Evolutionary conservation across 140 eudicot genomes (phyloP), one percentile per base, ranked within the genome.

Genomic region (Oenanthe javanica): DNA sequence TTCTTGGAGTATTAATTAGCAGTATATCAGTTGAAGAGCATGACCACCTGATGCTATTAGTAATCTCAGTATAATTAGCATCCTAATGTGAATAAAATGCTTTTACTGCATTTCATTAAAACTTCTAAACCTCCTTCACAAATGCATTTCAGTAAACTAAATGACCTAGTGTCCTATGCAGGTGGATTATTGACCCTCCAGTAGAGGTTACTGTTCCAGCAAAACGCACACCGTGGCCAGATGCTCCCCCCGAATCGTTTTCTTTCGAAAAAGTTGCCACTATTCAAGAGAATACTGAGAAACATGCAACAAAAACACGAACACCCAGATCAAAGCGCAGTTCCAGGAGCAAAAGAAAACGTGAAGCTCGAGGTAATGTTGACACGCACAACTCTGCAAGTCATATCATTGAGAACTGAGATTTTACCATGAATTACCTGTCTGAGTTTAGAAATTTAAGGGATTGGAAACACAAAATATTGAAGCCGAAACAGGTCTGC

Each of bases 181-280:
- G 99, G 85, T 94, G 97, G 99, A 85, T 86, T 36, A 94, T 92
- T 57, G 91, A 94, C 85, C 91, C 99, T 79, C 99, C 99, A 77
- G 72, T 89, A 46, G 91, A 85, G 25, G 83, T 89, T 42, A 87
- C 88, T 0, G 87, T 89, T 69, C 89, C 91, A 42, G 89, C 93
- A 15, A 89, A 87, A 81, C 91, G 79, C 71, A 85, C 93, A 47
- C 89, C 93, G 40, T 87, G 93, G 93, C 93, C 93, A 67, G 91
- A 89, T 42, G 81, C 83, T 82, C 81, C 91, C 38, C 89, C 89
- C 2, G 93, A 89, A 54, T 86, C 84, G 80, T 86, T 86, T 66
- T 49, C 87, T 46, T 27, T 7, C 6, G 82, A 77, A 72, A 85
- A 81, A 57, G 66, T 76, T 77, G 63, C 21, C 23, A 55, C 27